Conservation (phyloP, 805 yeast species). For the Wickerhamomyces alni region DNA sequence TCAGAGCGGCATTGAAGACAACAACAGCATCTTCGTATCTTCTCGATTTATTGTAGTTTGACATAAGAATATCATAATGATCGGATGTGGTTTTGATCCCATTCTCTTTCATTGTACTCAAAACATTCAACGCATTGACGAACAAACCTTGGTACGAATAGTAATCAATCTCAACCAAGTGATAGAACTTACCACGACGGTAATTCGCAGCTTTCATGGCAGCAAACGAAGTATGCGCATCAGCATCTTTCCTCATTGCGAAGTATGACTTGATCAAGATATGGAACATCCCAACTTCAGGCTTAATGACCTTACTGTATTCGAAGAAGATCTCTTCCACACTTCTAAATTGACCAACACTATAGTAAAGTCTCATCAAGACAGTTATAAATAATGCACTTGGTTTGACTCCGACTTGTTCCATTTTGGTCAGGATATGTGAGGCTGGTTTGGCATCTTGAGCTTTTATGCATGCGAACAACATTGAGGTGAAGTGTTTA, state of each 20-base stretch:
- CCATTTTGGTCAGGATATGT: constrained; percentile 11
- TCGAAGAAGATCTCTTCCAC: constrained; percentile 9
- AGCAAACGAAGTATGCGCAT: constrained; percentile 10
- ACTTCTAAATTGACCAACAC: constrained; percentile 6
- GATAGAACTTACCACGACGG: background rate
- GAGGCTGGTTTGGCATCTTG: constrained; percentile 6
- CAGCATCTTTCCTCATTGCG: constrained; percentile 1
- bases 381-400: constrained; percentile 8
- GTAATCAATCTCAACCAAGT: constrained; percentile 4
- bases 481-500: constrained; percentile 6
- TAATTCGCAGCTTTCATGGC: background rate
- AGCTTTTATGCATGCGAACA: constrained; percentile 10
- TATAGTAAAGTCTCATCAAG: constrained; percentile 11
- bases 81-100: constrained; percentile 12
- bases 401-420: constrained; percentile 7
- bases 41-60: constrained; percentile 21
- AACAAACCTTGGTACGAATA: constrained; percentile 13
- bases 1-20: constrained; percentile 23
- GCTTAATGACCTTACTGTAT: background rate
- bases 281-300: constrained; percentile 6
- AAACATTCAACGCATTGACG: constrained; percentile 25
- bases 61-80: constrained; percentile 28
- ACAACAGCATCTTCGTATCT: constrained; percentile 23
- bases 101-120: constrained; percentile 23
- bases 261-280: constrained; percentile 15